Percentiles rank a stretch among this genome's conserved stretches.
Conservation (phyloP, 2,329 filamentous ascomycete genomes). For the Mollisiaceae sp. region DNA sequence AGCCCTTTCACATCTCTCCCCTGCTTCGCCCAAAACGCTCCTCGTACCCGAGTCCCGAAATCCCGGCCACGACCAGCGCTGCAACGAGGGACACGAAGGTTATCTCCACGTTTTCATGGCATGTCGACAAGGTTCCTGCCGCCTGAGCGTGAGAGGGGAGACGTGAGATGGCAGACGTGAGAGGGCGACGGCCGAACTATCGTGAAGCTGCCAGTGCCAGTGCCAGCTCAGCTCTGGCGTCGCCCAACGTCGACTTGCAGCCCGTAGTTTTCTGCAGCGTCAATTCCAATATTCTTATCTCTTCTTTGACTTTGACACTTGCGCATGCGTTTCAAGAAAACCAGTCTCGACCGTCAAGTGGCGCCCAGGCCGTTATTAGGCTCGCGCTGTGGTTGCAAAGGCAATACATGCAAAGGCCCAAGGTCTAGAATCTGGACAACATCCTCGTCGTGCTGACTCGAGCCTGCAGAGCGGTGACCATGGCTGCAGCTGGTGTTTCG, state of each 20-base stretch:
- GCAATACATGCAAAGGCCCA: background rate
- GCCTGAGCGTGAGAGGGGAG: too few species aligned
- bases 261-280: background rate
- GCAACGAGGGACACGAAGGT: too few species aligned
- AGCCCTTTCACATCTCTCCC: background rate
- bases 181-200: background rate
- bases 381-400: background rate
- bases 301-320: background rate
- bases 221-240: background rate
- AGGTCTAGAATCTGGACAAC: background rate
- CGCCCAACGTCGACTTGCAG: background rate
- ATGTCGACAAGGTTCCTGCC: slow-evolving; percentile 6
- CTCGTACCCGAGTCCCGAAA: background rate
- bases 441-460: background rate
- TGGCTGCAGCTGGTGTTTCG: background rate
- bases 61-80: background rate
- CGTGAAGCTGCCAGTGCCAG: background rate
- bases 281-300: slow-evolving; percentile 3
- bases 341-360: background rate
- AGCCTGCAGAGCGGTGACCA: background rate
- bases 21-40: background rate
- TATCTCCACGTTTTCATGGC: background rate
- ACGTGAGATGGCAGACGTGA: too few species aligned
- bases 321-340: background rate
- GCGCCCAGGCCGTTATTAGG: background rate